These are phyloP conservation scores for Alternaria novae-zelandiae DNA, from an alignment of 2,329 filamentous ascomycete species.

Conservation along the genomic window DNA sequence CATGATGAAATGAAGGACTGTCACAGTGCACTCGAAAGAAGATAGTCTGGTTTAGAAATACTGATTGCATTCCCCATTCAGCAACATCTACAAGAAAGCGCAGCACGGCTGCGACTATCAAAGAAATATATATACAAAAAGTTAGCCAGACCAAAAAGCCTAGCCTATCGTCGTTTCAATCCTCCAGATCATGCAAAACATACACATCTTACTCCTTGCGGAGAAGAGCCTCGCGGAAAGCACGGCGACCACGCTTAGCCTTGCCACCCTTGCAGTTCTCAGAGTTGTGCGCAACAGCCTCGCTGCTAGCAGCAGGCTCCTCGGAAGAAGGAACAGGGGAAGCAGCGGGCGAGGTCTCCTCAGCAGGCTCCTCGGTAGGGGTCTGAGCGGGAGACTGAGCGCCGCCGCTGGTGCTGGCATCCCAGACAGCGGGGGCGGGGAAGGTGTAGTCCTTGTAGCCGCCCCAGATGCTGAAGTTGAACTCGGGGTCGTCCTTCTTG, in stretches of 20 bases:
- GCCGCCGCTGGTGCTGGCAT: conserved; percentile 8
- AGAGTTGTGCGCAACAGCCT: neutral
- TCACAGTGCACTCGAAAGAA: no score
- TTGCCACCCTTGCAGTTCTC: conserved; percentile 4
- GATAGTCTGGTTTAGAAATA: no score
- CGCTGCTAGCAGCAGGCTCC: neutral
- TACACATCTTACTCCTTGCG: neutral
- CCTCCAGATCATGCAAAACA: neutral
- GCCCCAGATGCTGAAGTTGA: conserved; percentile 25
- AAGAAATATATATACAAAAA: neutral
- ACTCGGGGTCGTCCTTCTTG: conserved; percentile 35
- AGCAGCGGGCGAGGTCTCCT: neutral
- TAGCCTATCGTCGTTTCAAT: neutral
- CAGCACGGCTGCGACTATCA: neutral
- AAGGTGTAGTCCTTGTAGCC: conserved; percentile 30
- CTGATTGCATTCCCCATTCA: neutral
- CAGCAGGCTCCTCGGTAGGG: neutral
- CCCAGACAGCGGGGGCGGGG: conserved; percentile 24
- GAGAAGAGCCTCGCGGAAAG: conserved; percentile 6
- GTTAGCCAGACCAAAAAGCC: neutral
- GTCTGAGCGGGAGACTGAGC: neutral
- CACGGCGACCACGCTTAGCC: conserved; percentile 6
- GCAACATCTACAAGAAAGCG: conserved; percentile 2
- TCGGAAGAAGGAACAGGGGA: neutral
- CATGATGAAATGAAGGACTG: no score